phyloP scores from a whole-genome alignment of 2,329 filamentous ascomycete species.

The Fusarium marasasianum region DNA sequence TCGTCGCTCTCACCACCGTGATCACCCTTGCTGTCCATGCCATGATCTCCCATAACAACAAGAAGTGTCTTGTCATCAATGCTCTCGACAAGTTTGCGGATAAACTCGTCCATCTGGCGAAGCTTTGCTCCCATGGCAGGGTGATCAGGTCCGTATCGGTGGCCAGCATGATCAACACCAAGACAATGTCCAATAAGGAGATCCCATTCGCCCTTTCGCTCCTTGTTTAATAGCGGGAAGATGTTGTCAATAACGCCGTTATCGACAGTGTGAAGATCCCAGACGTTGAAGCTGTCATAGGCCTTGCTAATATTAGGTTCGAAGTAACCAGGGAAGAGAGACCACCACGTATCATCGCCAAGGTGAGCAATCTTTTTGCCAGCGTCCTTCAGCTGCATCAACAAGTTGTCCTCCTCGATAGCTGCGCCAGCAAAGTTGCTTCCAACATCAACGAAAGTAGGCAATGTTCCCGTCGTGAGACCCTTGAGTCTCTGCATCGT shows the following conservation, averaged over 20 bases:
- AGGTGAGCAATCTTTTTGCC: slow-evolving; percentile 85
- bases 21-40: slow-evolving; percentile 97
- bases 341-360: slow-evolving; percentile 97
- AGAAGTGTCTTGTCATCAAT: slow-evolving; percentile 89
- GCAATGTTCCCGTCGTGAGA: slow-evolving; percentile 91
- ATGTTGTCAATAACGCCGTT: slow-evolving; percentile 94
- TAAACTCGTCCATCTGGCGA: slow-evolving; percentile 86
- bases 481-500: slow-evolving; percentile 94
- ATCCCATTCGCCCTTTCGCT: slow-evolving; percentile 81
- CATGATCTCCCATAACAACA: slow-evolving; percentile 98
- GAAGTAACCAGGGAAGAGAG: slow-evolving; percentile 93
- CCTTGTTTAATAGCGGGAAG: slow-evolving; percentile 77
- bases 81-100: slow-evolving; percentile 74
- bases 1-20: slow-evolving; percentile 98
- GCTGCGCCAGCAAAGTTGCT: slow-evolving; percentile 95
- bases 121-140: slow-evolving; percentile 91
- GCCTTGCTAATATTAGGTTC: slow-evolving; percentile 84
- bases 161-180: slow-evolving; percentile 95
- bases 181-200: slow-evolving; percentile 94
- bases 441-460: slow-evolving; percentile 92
- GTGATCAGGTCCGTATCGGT: slow-evolving; percentile 94
- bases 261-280: slow-evolving; percentile 96
- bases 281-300: slow-evolving; percentile 98
- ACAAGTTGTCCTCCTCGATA: slow-evolving; percentile 89
- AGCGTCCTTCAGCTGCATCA: slow-evolving; percentile 72